A percentile compares a stretch with the other conserved stretches of the same genome.
Conservation (phyloP, 257 asterid species). For the Jacaranda mimosifolia region DNA sequence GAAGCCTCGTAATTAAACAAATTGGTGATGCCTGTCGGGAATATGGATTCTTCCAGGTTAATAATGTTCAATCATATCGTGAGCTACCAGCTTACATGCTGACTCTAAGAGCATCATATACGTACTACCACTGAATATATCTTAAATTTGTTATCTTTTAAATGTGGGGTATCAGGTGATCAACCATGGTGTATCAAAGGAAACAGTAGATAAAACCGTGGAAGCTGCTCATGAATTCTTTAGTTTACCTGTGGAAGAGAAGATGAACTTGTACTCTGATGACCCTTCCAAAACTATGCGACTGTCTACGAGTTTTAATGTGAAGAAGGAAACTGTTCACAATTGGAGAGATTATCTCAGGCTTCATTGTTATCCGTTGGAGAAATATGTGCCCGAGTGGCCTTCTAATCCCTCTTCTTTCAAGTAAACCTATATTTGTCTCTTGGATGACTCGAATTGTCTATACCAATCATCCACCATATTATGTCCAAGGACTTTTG, state of each 20-base stretch:
- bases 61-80: background rate
- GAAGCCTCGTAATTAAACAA: constrained; percentile 37
- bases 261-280: constrained; percentile 66
- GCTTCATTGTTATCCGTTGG: constrained; percentile 69
- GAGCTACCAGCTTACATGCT: background rate
- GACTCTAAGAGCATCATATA: background rate
- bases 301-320: constrained; percentile 65
- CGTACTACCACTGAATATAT: background rate
- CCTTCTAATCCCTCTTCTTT: constrained; percentile 61
- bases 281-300: constrained; percentile 66
- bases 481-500: no score
- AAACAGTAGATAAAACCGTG: constrained; percentile 40
- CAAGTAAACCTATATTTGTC: constrained; percentile 40
- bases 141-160: background rate
- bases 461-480: no score
- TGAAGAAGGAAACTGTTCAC: constrained; percentile 63
- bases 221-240: constrained; percentile 60
- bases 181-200: constrained; percentile 59
- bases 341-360: constrained; percentile 73
- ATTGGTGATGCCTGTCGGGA: constrained; percentile 58
- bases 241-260: constrained; percentile 60
- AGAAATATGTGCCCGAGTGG: constrained; percentile 68
- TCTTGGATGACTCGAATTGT: background rate
- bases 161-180: constrained; percentile 49
- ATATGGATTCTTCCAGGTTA: constrained; percentile 67